These are phyloP conservation scores for Mucor irregularis DNA, from an alignment of 371 early-diverging fungal genomes.

Conservation along the genomic window DNA sequence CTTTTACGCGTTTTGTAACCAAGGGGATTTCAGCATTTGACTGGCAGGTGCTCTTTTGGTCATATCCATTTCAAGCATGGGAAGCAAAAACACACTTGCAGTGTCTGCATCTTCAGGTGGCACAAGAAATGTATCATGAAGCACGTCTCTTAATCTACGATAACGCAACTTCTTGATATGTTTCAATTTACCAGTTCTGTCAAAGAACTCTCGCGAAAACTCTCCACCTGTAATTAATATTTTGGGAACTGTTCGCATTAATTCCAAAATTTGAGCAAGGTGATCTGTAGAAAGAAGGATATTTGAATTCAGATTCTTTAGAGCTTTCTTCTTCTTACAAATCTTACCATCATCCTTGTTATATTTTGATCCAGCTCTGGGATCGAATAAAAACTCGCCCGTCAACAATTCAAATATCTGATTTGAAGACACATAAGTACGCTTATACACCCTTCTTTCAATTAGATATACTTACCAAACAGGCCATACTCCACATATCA, in stretches of 20 bases:
- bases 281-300: constrained; percentile 67
- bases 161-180: constrained; percentile 84
- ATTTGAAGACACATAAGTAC: not conserved
- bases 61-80: constrained; percentile 77
- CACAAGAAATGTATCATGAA: constrained; percentile 81
- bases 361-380: constrained; percentile 80
- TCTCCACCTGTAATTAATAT: constrained; percentile 73
- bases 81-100: constrained; percentile 60
- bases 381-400: constrained; percentile 95
- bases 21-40: constrained; percentile 56
- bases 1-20: constrained; percentile 42
- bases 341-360: constrained; percentile 88
- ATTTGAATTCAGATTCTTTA: not conserved
- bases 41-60: constrained; percentile 59
- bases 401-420: constrained; percentile 81
- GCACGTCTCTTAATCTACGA: constrained; percentile 80
- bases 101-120: constrained; percentile 57
- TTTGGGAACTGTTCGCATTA: constrained; percentile 83
- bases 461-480: constrained; percentile 63
- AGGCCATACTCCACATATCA: constrained; percentile 96
- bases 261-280: constrained; percentile 93
- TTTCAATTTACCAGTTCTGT: constrained; percentile 76
- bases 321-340: no score
- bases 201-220: constrained; percentile 81
- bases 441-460: no score